These are phyloP conservation scores for Penicillium sp. DNA, from an alignment of 2,329 filamentous ascomycete species.

Conservation along the genomic window DNA sequence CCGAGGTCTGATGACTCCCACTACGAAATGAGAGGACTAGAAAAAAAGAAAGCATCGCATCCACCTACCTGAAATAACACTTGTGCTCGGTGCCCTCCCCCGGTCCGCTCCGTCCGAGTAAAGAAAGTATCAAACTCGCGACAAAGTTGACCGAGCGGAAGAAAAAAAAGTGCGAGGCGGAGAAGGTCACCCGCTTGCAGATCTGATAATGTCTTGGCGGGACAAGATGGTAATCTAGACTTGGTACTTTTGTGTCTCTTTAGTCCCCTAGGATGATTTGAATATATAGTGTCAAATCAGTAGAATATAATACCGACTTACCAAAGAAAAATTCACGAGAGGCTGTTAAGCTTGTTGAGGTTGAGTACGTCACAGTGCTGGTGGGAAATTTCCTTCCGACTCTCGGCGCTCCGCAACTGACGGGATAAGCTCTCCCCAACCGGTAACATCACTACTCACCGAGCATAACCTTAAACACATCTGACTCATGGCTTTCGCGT, in stretches of 20 bases:
- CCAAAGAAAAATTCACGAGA: neutral
- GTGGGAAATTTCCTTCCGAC: slow-evolving; percentile 24
- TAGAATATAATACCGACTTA: neutral
- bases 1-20: slow-evolving; percentile 16
- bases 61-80: slow-evolving; percentile 9
- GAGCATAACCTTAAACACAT: slow-evolving; percentile 27
- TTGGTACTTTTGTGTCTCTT: neutral
- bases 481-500: slow-evolving; percentile 8
- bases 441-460: slow-evolving; percentile 24
- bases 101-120: neutral
- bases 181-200: slow-evolving; percentile 23
- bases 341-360: slow-evolving; percentile 25
- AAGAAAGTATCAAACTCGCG: neutral
- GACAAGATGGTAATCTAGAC: neutral
- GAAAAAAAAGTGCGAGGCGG: slow-evolving; percentile 18
- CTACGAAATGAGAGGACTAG: neutral
- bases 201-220: slow-evolving; percentile 32
- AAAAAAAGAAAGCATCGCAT: slow-evolving; percentile 8
- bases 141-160: slow-evolving; percentile 4
- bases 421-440: slow-evolving; percentile 23
- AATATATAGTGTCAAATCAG: neutral
- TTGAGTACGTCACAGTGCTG: no score
- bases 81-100: neutral
- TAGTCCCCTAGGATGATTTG: neutral
- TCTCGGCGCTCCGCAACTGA: slow-evolving; percentile 17